Conservation (phyloP, 2,329 filamentous ascomycete genomes). For the Coniella vitis region DNA sequence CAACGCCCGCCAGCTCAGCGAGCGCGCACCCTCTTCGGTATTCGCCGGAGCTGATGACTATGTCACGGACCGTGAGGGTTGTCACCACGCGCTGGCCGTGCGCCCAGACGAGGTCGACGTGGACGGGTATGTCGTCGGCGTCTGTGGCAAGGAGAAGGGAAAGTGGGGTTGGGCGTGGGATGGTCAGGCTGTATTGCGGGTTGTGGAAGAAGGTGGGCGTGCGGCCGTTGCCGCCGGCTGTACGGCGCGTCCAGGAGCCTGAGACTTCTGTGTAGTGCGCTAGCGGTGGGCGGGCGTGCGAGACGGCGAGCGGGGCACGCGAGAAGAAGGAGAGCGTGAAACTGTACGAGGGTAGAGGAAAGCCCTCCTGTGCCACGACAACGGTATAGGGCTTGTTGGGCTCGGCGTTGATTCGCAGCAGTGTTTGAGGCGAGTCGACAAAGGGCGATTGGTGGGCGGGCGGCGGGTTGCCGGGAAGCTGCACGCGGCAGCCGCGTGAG, state of each 20-base stretch:
- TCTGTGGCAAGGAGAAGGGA: conserved; percentile 68
- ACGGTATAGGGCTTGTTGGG: conserved; percentile 43
- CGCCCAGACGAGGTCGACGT: conserved; percentile 79
- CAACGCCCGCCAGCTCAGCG: too few relatives aligned
- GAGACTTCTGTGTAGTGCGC: conserved; percentile 49
- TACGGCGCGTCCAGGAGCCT: conserved; percentile 69
- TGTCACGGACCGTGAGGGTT: conserved; percentile 64
- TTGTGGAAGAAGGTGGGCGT: conserved; percentile 74
- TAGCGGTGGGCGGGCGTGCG: conserved; percentile 55
- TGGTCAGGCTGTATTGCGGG: conserved; percentile 70
- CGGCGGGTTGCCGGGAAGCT: conserved; percentile 60
- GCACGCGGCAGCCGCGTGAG: conserved; percentile 58
- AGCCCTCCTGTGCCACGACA: conserved; percentile 65
- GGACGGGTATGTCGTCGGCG: conserved; percentile 63
- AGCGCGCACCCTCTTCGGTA: conserved; percentile 76
- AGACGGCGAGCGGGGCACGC: conserved; percentile 51
- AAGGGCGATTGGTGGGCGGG: conserved; percentile 68
- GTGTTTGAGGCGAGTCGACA: conserved; percentile 87
- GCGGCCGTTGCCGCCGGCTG: conserved; percentile 77
- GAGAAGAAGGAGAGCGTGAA: conserved; percentile 86
- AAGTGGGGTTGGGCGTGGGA: conserved; percentile 53
- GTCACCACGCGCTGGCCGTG: conserved; percentile 60
- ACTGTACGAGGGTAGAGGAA: conserved; percentile 67
- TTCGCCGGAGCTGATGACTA: conserved; percentile 78
- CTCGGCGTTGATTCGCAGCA: conserved; percentile 63